Conservation (phyloP, 192 early-diverging fungal species). For the Linnemannia exigua region DNA sequence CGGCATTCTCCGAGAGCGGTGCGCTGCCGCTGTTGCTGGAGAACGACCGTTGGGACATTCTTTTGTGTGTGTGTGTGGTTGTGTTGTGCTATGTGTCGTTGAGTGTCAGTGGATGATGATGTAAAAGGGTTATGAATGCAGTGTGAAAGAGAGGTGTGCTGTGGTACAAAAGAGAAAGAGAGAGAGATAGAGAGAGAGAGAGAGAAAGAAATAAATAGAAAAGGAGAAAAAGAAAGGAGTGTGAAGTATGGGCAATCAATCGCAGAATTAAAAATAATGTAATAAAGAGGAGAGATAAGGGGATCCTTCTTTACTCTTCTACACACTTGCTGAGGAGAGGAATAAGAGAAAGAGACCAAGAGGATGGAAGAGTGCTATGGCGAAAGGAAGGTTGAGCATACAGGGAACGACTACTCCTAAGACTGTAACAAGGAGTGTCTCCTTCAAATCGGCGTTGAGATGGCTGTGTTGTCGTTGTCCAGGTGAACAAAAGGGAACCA, state of each 20-base stretch:
- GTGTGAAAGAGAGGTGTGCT: background rate
- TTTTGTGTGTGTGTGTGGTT: background rate
- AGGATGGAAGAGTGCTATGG: background rate
- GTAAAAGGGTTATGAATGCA: background rate
- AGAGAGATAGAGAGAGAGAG: background rate
- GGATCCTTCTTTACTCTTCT: background rate
- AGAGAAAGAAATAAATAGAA: background rate
- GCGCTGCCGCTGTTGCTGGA: conserved; percentile 17
- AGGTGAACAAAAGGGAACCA: background rate
- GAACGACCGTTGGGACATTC: conserved; percentile 44
- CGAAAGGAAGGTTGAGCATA: background rate
- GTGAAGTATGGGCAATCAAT: background rate
- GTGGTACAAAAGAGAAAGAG: background rate
- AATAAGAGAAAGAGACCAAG: background rate
- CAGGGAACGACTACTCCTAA: background rate
- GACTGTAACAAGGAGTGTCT: background rate
- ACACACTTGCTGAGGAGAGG: background rate
- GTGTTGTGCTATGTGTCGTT: too few species aligned
- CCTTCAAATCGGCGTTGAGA: background rate
- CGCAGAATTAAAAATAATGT: conserved; percentile 2
- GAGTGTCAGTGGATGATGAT: conserved; percentile 1
- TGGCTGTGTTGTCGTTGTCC: background rate
- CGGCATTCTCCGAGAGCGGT: conserved; percentile 24
- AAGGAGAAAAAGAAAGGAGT: conserved; percentile 4
- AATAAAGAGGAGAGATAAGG: background rate